Evolutionary conservation across 176 grass and related monocot species (phyloP).

Genomic region (Cymbopogon citratus): DNA sequence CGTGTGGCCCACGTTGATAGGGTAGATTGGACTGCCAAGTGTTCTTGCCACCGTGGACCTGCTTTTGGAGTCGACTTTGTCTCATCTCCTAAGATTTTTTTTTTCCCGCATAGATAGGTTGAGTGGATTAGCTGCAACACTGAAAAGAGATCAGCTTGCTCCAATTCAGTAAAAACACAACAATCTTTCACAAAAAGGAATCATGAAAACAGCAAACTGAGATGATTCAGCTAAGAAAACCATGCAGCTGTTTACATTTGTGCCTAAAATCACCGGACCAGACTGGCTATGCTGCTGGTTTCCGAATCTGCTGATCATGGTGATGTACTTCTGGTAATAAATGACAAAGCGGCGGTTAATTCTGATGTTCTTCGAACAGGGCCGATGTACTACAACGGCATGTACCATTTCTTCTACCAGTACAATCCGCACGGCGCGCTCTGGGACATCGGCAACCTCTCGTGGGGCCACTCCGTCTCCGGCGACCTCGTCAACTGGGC

Average conservation of each 20-base stretch:
- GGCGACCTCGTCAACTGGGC: conserved; percentile 74
- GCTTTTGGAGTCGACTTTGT: background rate
- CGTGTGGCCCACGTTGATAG: background rate
- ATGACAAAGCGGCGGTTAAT: background rate
- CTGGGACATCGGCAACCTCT: conserved; percentile 63
- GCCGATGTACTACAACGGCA: conserved; percentile 67
- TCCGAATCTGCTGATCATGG: background rate
- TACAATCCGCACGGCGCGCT: conserved; percentile 54
- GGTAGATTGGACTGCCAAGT: background rate
- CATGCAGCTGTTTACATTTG: too few species aligned
- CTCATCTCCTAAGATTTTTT: background rate
- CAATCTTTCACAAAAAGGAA: too few species aligned
- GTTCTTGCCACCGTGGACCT: background rate
- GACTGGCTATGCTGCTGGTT: too few species aligned
- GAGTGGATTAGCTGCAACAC: too few species aligned
- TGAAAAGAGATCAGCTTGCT: background rate
- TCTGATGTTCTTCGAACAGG: conserved; percentile 20
- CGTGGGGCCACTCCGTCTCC: conserved; percentile 77
- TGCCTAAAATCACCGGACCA: too few species aligned
- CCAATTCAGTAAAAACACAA: too few species aligned
- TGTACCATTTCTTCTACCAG: conserved; percentile 89
- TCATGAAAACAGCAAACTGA: too few species aligned
- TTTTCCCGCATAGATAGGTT: too few species aligned
- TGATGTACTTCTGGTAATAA: background rate
- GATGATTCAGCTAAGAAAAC: too few species aligned